Conservation (phyloP, 345 rosid species). For the Pugionium cornutum region DNA sequence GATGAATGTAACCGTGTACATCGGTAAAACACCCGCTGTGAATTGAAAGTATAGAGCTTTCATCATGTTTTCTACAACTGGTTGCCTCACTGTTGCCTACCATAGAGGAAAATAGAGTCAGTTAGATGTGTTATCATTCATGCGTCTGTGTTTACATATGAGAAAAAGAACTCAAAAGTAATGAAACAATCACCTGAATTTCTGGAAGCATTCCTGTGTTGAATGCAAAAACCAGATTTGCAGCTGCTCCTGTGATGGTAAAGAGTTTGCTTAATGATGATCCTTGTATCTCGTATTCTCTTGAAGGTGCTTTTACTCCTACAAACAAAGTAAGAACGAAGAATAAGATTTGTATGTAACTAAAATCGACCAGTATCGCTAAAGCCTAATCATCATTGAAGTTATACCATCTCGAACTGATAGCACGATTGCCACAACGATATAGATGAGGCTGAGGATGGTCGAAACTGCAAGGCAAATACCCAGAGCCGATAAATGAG, state of each 20-base stretch:
- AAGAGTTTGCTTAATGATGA: constrained; percentile 52
- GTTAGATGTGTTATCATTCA: neutral
- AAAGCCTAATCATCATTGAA: constrained; percentile 12
- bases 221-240: constrained; percentile 83
- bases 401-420: constrained; percentile 68
- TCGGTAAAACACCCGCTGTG: constrained; percentile 63
- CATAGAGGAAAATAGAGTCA: neutral
- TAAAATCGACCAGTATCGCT: neutral
- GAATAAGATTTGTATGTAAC: constrained; percentile 5
- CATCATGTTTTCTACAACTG: constrained; percentile 79
- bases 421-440: constrained; percentile 56
- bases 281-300: constrained; percentile 75
- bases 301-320: constrained; percentile 66
- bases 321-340: constrained; percentile 13
- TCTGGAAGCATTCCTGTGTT: constrained; percentile 99
- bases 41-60: constrained; percentile 86
- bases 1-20: constrained; percentile 65
- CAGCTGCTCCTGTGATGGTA: constrained; percentile 74
- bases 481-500: constrained; percentile 83
- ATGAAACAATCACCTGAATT: constrained; percentile 44
- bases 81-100: constrained; percentile 83
- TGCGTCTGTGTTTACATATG: neutral
- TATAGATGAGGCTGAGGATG: constrained; percentile 60
- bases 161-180: no score
- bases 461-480: constrained; percentile 89